Base-by-base conservation (phyloP, 164 flowering plant species). In the Sextonia rubra region DNA sequence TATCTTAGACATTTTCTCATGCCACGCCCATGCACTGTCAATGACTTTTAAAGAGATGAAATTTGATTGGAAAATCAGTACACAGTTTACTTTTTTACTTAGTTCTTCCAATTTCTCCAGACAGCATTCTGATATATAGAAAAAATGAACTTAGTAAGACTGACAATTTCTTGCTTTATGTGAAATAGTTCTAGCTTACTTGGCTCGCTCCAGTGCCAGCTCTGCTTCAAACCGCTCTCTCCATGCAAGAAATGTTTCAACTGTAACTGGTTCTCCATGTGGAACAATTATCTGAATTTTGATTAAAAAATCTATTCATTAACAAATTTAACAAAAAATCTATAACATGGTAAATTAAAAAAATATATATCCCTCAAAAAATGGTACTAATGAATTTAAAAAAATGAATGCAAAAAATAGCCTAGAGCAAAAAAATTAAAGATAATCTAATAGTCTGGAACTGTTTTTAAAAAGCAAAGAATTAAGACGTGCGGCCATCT, bases 211-310 rank as follows among this genome's bases (percentile, higher is more conserved):
- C 3, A 93, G 83, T 20, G 98, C 99, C 79, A 93, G 73, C 80
- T 93, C 99, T 68, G 98, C 99, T 85, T 96, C 98, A 86, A 87
- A 93, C 69, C 97, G 87, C 71, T 93, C 99, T 81, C 98, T 90
- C 99, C 98, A 96, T 71, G 97, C 94, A 80, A 90, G 68, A 85
- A 96, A 96, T 69, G 96, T 87, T 2, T 96, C 96, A 78, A 96
- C 84, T n/a, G 99, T 96, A 68, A 96, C 98, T 25, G 97, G 86
- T 79, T 96, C 98, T 78, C 99, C 99, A 86, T 96, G 99, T 56
- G 99, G 98, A 49, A 96, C 75, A 79, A 96, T 77, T 78, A 96
- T 72, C 98, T 96, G 82, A 47, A 71, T 55, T 37, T 56, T 69
- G 55, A 71, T 30, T 61, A 32, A 52, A 44, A 20, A 52, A 52